Evolutionary conservation across 306 rosid species (phyloP).

Genomic region (Hippophae rhamnoides): DNA sequence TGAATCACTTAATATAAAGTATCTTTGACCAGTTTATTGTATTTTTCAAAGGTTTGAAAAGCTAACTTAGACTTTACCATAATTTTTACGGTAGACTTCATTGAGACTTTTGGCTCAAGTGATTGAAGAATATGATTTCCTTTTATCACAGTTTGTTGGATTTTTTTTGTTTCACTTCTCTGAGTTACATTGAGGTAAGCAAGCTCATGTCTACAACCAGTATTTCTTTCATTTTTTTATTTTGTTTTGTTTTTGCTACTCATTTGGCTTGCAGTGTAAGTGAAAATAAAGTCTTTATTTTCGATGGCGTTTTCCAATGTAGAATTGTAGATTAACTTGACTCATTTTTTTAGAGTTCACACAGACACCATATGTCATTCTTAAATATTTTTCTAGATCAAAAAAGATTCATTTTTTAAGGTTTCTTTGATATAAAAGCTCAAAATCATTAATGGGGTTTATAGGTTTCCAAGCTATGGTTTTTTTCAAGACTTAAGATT

Average conservation of each 20-base stretch:
- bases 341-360: background rate
- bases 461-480: constrained; percentile 25
- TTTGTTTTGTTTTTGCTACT: background rate
- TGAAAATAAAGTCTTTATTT: constrained; percentile 18
- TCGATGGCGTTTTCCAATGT: constrained; percentile 8
- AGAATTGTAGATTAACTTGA: constrained; percentile 35
- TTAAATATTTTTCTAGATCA: constrained; percentile 24
- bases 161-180: constrained; percentile 45
- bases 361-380: constrained; percentile 4
- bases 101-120: constrained; percentile 38
- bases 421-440: constrained; percentile 26
- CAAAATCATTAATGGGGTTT: constrained; percentile 28
- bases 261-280: constrained; percentile 41
- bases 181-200: constrained; percentile 66
- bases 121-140: constrained; percentile 44
- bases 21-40: too few relatives aligned
- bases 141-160: constrained; percentile 33
- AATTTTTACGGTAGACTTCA: background rate
- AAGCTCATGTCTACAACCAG: constrained; percentile 13
- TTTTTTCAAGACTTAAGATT: constrained; percentile 29
- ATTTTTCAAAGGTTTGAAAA: too few relatives aligned
- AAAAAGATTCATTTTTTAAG: constrained; percentile 14
- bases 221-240: constrained; percentile 5
- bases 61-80: too few relatives aligned
- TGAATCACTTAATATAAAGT: too few relatives aligned